Evolutionary conservation across 805 yeast species (phyloP).

Genomic region (Scheffersomyces coipomensis): DNA sequence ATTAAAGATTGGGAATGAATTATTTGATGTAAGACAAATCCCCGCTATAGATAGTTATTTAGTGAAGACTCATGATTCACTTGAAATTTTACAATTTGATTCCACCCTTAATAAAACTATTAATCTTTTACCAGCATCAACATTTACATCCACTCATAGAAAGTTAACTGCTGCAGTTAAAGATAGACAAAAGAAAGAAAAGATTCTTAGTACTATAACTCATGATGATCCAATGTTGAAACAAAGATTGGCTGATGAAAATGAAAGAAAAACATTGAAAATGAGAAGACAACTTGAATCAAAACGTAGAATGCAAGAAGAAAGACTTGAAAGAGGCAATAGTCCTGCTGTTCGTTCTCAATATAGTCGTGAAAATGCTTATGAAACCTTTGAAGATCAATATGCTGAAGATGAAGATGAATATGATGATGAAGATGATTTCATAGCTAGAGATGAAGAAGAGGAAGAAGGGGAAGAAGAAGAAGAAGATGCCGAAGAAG

Average conservation of each 20-base stretch:
- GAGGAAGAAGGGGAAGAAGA: conserved; percentile 34
- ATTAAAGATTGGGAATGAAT: conserved; percentile 81
- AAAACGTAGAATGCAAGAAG: conserved; percentile 57
- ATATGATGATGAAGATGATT: conserved; percentile 38
- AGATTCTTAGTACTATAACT: conserved; percentile 52
- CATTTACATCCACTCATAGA: conserved; percentile 79
- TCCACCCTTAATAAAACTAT: conserved; percentile 62
- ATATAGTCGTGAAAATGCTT: conserved; percentile 28
- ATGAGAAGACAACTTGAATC: conserved; percentile 67
- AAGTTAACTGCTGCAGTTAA: conserved; percentile 72
- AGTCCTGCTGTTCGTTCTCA: conserved; percentile 20
- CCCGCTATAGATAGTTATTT: conserved; percentile 70
- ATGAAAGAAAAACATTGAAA: conserved; percentile 54
- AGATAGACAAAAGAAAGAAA: conserved; percentile 44
- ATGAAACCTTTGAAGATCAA: conserved; percentile 36
- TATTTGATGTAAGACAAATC: conserved; percentile 71
- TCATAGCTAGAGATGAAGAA: conserved; percentile 44
- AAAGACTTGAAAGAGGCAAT: conserved; percentile 50
- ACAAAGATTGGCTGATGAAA: conserved; percentile 65
- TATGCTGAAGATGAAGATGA: conserved; percentile 32
- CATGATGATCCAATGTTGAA: conserved; percentile 69
- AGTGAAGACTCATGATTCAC: conserved; percentile 66
- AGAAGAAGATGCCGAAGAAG: conserved; percentile 36
- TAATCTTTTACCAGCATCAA: conserved; percentile 86
- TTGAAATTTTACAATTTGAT: conserved; percentile 69